Conservation (phyloP, 805 yeast genomes). For the Vanderwaltozyma yarrowii region DNA sequence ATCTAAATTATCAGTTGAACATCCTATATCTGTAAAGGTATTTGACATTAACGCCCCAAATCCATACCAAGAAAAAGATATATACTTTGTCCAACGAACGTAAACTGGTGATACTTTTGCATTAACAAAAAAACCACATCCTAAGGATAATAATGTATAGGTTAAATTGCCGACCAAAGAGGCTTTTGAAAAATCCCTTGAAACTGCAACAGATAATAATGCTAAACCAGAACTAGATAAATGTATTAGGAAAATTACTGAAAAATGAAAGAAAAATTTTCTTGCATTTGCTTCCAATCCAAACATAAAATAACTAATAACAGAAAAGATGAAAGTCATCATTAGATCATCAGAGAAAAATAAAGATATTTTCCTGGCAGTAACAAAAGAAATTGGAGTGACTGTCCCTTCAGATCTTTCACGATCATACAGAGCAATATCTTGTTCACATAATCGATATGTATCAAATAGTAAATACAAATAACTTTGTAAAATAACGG, state of each 20-base stretch:
- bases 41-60: slow-evolving; percentile 60
- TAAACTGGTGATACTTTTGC: slow-evolving; percentile 70
- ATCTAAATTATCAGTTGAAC: slow-evolving; percentile 35
- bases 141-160: slow-evolving; percentile 64
- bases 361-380: slow-evolving; percentile 58
- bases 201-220: slow-evolving; percentile 37
- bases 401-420: slow-evolving; percentile 66
- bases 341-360: slow-evolving; percentile 60
- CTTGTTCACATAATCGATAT: slow-evolving; percentile 45
- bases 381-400: slow-evolving; percentile 53
- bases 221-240: slow-evolving; percentile 29
- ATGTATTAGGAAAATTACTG: slow-evolving; percentile 46
- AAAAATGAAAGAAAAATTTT: slow-evolving; percentile 54
- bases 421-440: slow-evolving; percentile 47
- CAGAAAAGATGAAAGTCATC: slow-evolving; percentile 46
- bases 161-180: slow-evolving; percentile 51
- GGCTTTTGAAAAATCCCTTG: slow-evolving; percentile 53
- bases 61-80: slow-evolving; percentile 69
- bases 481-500: slow-evolving; percentile 46
- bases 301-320: slow-evolving; percentile 65
- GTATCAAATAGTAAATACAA: slow-evolving; percentile 47
- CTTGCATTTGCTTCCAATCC: slow-evolving; percentile 46
- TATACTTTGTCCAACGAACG: slow-evolving; percentile 74
- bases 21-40: slow-evolving; percentile 52
- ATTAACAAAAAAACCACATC: slow-evolving; percentile 74